These are phyloP conservation scores for Capsicum chinense DNA, from an alignment of 257 asterid species.

Conservation along the genomic window DNA sequence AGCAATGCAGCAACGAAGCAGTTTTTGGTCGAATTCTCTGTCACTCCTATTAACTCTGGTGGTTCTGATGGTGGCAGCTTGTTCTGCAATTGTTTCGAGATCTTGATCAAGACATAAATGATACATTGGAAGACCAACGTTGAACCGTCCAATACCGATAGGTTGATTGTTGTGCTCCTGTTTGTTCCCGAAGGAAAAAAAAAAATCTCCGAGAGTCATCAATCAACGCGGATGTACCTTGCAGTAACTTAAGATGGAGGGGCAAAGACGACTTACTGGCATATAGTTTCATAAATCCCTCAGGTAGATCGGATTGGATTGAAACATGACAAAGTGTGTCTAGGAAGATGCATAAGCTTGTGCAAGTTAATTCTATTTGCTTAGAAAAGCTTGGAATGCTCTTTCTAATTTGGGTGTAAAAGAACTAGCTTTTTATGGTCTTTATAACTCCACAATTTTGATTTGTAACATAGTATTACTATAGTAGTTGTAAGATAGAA, in stretches of 20 bases:
- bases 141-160: not conserved
- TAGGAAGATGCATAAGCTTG: slow-evolving; percentile 33
- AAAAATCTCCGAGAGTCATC: not conserved
- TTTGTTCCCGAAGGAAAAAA: not conserved
- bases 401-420: slow-evolving; percentile 41
- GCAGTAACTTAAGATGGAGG: slow-evolving; percentile 24
- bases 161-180: not conserved
- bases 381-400: slow-evolving; percentile 35
- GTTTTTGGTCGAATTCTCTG: not conserved
- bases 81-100: slow-evolving; percentile 17
- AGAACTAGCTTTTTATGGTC: slow-evolving; percentile 41
- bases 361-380: slow-evolving; percentile 39
- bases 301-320: slow-evolving; percentile 26
- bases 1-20: not conserved
- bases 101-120: not conserved
- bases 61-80: slow-evolving; percentile 1
- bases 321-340: slow-evolving; percentile 8
- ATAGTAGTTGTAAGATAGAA: slow-evolving; percentile 49
- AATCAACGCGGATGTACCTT: not conserved
- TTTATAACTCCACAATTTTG: slow-evolving; percentile 54
- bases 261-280: not conserved
- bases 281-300: not conserved
- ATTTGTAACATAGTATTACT: slow-evolving; percentile 57
- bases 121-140: not conserved
- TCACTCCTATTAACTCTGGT: not conserved